Evolutionary conservation across 352 stramenopile genomes (phyloP), one percentile per base, ranked within the genome.

Genomic region (Pythium phragmiticola): DNA sequence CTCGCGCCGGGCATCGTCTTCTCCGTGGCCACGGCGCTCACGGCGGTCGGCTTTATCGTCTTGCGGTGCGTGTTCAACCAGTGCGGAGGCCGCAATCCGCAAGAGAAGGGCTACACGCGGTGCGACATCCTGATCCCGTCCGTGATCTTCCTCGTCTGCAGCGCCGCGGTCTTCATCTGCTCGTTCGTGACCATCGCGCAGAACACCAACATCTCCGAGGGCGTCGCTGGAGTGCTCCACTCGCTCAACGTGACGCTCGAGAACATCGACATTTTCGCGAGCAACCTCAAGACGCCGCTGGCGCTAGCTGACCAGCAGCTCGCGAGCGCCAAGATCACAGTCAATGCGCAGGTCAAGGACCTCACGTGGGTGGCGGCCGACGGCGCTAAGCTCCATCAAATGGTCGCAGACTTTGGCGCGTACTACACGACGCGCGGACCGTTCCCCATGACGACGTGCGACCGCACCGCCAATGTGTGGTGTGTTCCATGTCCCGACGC

Each of bases 181-280:
- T 82, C 81, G 55, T 60, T 89, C n/a, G 62, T 90, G 19, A 89
- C 83, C 16, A 74, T 84, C 17, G 82, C 83, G 2, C 77, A 91
- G 53, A 94, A 94, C 62, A 88, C 81, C 19, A 92, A 88, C 70
- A 87, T 94, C 62, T 90, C 85, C 7, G 72, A 90, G 41, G 78
- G 79, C 16, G 62, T 92, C 19, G 68, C 78, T 23, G 74, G 74
- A 2, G 75, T 94, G 28, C 60, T 94, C 21, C 72, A 88, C 56
- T 90, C 82, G 48, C 57, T 92, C 17, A 88, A 84, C 41, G 77
- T 77, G 17, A 90, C 81, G 21, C 57, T 94, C n/a, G 76, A 81
- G 57, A 91, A 94, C 57, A 74, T 88, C 21, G 82, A 90, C 33
- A 88, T 90, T 39, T 91, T 90, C 43, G 76, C 86, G 19, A 51